Conservation (phyloP, 2,329 filamentous ascomycete genomes). For the Beauveria medogensis region DNA sequence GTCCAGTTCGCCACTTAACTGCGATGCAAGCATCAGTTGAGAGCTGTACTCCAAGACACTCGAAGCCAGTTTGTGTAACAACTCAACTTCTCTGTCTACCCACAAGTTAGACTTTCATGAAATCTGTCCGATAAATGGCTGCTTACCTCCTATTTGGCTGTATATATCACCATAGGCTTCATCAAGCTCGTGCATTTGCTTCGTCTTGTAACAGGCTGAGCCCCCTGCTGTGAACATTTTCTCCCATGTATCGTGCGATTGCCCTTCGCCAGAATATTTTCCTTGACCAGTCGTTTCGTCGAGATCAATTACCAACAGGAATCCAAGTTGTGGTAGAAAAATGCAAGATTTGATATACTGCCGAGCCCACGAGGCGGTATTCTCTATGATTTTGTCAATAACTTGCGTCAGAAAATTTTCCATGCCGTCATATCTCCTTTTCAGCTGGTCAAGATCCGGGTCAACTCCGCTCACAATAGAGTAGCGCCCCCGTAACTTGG, state of each 20-base stretch:
- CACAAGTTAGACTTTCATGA: slow-evolving; percentile 15
- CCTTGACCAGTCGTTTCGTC: slow-evolving; percentile 43
- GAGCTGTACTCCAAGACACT: slow-evolving; percentile 61
- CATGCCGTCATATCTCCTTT: slow-evolving; percentile 69
- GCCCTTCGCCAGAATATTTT: slow-evolving; percentile 54
- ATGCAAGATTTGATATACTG: slow-evolving; percentile 63
- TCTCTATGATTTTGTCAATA: slow-evolving; percentile 52
- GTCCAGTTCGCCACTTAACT: slow-evolving; percentile 80
- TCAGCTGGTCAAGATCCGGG: slow-evolving; percentile 66
- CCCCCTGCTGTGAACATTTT: slow-evolving; percentile 66
- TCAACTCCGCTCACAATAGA: slow-evolving; percentile 68
- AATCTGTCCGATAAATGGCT: not conserved
- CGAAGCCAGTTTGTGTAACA: slow-evolving; percentile 69
- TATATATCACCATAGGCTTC: slow-evolving; percentile 77
- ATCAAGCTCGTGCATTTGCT: slow-evolving; percentile 73
- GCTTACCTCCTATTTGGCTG: slow-evolving; percentile 68
- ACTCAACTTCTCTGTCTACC: slow-evolving; percentile 78
- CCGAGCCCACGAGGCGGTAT: slow-evolving; percentile 52
- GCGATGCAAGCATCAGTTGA: slow-evolving; percentile 60
- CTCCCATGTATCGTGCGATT: slow-evolving; percentile 59
- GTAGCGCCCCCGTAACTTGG: slow-evolving; percentile 61
- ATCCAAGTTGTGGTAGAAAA: slow-evolving; percentile 87
- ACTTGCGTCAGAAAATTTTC: slow-evolving; percentile 63
- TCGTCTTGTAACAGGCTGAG: slow-evolving; percentile 79
- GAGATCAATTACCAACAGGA: slow-evolving; percentile 66